Evolutionary conservation across 2,329 filamentous ascomycete species (phyloP).

Genomic region (Clarireedia paspali): DNA sequence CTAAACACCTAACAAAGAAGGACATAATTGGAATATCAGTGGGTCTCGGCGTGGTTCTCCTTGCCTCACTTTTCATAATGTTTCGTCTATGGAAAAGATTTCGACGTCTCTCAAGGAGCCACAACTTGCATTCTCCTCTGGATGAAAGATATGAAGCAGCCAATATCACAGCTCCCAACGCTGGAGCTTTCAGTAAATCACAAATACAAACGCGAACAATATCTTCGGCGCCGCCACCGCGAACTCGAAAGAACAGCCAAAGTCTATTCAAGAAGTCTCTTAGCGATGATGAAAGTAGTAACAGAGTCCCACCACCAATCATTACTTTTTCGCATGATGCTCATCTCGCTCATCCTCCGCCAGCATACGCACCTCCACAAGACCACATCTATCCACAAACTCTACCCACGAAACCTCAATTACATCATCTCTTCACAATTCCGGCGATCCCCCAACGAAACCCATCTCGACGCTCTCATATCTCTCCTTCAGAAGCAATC

Average conservation of each 20-base stretch:
- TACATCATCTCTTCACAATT: too few relatives aligned
- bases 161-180: conserved; percentile 6
- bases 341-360: not conserved
- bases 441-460: too few relatives aligned
- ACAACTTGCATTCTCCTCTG: not conserved
- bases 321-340: not conserved
- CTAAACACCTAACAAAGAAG: conserved; percentile 14
- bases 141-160: conserved; percentile 1
- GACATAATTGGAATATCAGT: conserved; percentile 24
- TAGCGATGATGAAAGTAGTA: not conserved
- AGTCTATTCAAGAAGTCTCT: not conserved
- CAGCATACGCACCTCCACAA: not conserved
- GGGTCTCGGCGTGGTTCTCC: conserved; percentile 10
- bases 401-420: too few relatives aligned
- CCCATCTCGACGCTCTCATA: too few relatives aligned
- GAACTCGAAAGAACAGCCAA: not conserved
- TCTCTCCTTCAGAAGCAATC: too few relatives aligned
- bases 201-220: not conserved
- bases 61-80: conserved; percentile 7
- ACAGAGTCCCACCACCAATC: not conserved
- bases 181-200: not conserved
- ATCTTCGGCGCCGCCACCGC: not conserved
- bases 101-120: not conserved
- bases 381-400: too few relatives aligned
- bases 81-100: not conserved